Percentiles rank a stretch among this genome's conserved stretches.
phyloP scores from a whole-genome alignment of 176 grass and related monocot genomes.

The Chrysopogon serrulatus region DNA sequence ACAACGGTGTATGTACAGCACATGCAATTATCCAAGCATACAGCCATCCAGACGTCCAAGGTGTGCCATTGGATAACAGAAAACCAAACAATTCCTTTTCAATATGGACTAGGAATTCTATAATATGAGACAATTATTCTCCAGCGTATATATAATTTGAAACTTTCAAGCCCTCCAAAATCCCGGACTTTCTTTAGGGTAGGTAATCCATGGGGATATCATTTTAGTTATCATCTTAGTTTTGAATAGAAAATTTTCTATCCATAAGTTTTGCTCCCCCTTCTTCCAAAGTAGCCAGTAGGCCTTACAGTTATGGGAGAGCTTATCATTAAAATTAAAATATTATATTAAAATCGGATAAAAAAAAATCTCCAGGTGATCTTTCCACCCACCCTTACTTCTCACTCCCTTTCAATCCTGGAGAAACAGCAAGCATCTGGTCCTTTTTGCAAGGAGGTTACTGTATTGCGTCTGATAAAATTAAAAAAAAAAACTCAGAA shows the following conservation, averaged over 20 bases:
- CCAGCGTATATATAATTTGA: background rate
- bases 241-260: no score
- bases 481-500: background rate
- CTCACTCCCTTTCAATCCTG: background rate
- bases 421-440: background rate
- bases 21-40: background rate
- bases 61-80: background rate
- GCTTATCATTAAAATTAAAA: background rate
- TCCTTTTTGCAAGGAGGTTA: background rate
- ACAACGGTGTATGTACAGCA: background rate
- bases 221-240: no score
- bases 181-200: no score
- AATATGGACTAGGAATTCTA: slow-evolving; percentile 8
- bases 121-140: slow-evolving; percentile 16
- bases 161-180: no score
- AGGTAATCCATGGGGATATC: no score
- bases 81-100: background rate
- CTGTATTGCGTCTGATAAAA: background rate
- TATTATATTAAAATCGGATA: background rate
- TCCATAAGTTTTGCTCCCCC: no score
- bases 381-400: background rate
- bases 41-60: background rate
- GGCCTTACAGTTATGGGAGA: background rate
- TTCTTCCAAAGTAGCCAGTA: no score
- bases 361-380: background rate